Conservation (phyloP, 2,329 filamentous ascomycete genomes). For the Beauveria rudraprayagi region DNA sequence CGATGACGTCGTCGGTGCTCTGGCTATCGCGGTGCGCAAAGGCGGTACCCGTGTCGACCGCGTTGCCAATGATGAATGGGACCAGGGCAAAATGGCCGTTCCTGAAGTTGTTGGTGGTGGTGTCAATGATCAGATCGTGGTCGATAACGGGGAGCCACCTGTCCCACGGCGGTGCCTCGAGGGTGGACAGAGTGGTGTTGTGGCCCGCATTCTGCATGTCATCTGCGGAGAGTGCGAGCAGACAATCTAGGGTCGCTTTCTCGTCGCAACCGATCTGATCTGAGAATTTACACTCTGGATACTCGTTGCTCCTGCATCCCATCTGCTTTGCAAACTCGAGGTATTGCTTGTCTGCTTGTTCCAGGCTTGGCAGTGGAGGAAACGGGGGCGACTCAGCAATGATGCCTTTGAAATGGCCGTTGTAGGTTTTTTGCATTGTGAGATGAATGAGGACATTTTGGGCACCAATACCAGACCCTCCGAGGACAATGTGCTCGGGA, state of each 20-base stretch:
- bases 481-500: conserved; percentile 42
- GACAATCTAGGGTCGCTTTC: conserved; percentile 29
- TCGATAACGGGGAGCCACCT: conserved; percentile 50
- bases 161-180: conserved; percentile 33
- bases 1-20: conserved; percentile 25
- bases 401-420: conserved; percentile 43
- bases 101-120: conserved; percentile 40
- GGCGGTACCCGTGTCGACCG: conserved; percentile 30
- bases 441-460: conserved; percentile 58
- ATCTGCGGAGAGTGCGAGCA: conserved; percentile 33
- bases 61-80: conserved; percentile 40
- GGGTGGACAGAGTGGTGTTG: neutral
- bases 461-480: conserved; percentile 61
- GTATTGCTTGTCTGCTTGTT: conserved; percentile 36
- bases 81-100: conserved; percentile 44
- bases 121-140: conserved; percentile 40
- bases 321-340: conserved; percentile 30
- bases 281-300: neutral
- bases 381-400: conserved; percentile 46
- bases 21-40: conserved; percentile 25
- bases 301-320: neutral
- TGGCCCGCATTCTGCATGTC: conserved; percentile 36
- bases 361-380: conserved; percentile 36
- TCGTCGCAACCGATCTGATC: neutral
- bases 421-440: conserved; percentile 42